Evolutionary conservation across 768 basidiomycete genomes (phyloP).

Genomic region (Kwoniella bestiolae): DNA sequence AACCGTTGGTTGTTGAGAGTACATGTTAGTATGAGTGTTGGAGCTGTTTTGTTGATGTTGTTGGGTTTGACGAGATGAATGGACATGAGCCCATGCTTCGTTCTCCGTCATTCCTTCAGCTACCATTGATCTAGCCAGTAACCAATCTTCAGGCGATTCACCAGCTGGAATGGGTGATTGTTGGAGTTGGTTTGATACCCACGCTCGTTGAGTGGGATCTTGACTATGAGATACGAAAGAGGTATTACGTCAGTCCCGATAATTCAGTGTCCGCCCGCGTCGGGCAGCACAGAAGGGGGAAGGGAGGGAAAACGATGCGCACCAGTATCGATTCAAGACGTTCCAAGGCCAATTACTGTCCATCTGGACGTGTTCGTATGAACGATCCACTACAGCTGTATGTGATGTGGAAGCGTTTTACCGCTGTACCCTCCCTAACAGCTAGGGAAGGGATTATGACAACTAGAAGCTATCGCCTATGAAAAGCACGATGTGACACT

Average conservation of each 20-base stretch:
- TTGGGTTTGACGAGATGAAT: constrained; percentile 4
- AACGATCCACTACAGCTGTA: neutral
- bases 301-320: neutral
- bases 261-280: no score
- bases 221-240: neutral
- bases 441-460: neutral
- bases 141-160: constrained; percentile 34
- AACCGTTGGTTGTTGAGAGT: neutral
- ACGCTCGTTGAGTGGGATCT: constrained; percentile 21
- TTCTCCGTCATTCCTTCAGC: constrained; percentile 29
- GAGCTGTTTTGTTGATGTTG: constrained; percentile 8
- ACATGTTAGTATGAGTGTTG: neutral
- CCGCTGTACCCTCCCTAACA: neutral
- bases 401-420: neutral
- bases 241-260: constrained; percentile 4
- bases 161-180: constrained; percentile 18
- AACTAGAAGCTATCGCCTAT: neutral
- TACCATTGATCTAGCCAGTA: constrained; percentile 31
- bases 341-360: constrained; percentile 23
- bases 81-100: constrained; percentile 29
- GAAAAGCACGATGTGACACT: neutral
- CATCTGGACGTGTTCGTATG: constrained; percentile 18
- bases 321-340: constrained; percentile 24
- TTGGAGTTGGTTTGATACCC: constrained; percentile 19
- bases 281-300: neutral